These are phyloP conservation scores for Cryphonectria japonica DNA, from an alignment of 2,329 filamentous ascomycete genomes.

Conservation along the genomic window DNA sequence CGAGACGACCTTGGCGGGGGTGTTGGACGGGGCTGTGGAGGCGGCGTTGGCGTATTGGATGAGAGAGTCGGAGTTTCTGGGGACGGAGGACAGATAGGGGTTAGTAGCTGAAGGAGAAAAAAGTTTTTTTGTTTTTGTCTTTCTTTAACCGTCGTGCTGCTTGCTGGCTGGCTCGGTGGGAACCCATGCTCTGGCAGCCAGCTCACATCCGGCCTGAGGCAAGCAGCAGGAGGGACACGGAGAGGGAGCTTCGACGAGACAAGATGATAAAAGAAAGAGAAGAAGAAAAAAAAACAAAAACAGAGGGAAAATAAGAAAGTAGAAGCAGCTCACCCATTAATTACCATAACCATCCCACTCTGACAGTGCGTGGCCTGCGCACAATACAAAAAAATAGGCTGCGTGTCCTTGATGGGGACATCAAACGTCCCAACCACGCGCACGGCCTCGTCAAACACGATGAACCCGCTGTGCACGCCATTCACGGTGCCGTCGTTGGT, in stretches of 20 bases:
- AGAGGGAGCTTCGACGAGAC: too few species aligned
- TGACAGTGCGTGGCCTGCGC: conserved; percentile 54
- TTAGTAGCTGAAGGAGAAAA: background rate
- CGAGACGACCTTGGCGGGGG: conserved; percentile 10
- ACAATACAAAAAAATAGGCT: conserved; percentile 56
- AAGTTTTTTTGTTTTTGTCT: background rate
- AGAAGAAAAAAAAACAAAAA: background rate
- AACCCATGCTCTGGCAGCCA: too few species aligned
- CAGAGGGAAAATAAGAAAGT: background rate
- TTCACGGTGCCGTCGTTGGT: conserved; percentile 33
- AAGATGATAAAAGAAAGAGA: too few species aligned
- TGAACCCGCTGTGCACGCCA: conserved; percentile 47
- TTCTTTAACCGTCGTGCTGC: background rate
- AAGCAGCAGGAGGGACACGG: background rate
- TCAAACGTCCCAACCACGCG: conserved; percentile 49
- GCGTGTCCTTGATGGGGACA: conserved; percentile 48
- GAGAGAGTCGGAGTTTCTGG: conserved; percentile 9
- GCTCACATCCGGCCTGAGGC: background rate
- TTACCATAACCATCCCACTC: conserved; percentile 53
- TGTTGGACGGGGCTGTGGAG: background rate
- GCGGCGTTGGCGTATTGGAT: conserved; percentile 20
- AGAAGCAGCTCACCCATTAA: conserved; percentile 41
- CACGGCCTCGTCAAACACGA: conserved; percentile 43
- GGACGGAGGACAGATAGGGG: background rate
- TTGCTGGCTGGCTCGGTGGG: background rate